These are phyloP conservation scores for Delitschia confertaspora DNA, from an alignment of 495 filamentous ascomycete genomes.

Conservation along the genomic window DNA sequence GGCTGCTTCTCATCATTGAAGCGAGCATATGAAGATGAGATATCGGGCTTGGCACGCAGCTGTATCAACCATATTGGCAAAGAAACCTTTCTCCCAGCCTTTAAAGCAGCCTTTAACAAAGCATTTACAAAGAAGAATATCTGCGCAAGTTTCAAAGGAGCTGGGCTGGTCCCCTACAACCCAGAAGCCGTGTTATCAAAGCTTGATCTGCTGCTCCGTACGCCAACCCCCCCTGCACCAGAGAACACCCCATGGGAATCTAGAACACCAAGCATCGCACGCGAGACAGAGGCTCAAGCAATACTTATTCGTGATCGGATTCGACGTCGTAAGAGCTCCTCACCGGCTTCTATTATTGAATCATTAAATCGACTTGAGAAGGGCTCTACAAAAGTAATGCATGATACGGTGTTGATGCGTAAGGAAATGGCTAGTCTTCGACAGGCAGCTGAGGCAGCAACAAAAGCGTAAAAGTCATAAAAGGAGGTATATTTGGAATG, in stretches of 20 bases:
- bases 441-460: too few relatives aligned
- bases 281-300: conserved; percentile 7
- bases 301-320: conserved; percentile 6
- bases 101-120: conserved; percentile 9
- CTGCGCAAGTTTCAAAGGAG: conserved; percentile 11
- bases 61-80: conserved; percentile 14
- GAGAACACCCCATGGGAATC: conserved; percentile 1
- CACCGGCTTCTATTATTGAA: conserved; percentile 7
- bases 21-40: conserved; percentile 11
- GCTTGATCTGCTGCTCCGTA: conserved; percentile 4
- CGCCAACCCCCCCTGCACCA: neutral
- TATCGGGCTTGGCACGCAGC: conserved; percentile 6
- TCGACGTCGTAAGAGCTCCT: conserved; percentile 3
- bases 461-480: too few relatives aligned
- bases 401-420: too few relatives aligned
- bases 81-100: conserved; percentile 11
- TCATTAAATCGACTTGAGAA: conserved; percentile 6
- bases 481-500: too few relatives aligned
- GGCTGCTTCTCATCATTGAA: conserved; percentile 23
- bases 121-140: conserved; percentile 11
- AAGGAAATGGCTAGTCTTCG: too few relatives aligned
- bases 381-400: too few relatives aligned
- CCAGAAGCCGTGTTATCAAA: conserved; percentile 9
- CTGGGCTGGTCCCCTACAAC: conserved; percentile 19
- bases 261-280: conserved; percentile 10